These are phyloP conservation scores for Calonectria leucothoes DNA, from an alignment of 2,329 filamentous ascomycete species.

Conservation along the genomic window DNA sequence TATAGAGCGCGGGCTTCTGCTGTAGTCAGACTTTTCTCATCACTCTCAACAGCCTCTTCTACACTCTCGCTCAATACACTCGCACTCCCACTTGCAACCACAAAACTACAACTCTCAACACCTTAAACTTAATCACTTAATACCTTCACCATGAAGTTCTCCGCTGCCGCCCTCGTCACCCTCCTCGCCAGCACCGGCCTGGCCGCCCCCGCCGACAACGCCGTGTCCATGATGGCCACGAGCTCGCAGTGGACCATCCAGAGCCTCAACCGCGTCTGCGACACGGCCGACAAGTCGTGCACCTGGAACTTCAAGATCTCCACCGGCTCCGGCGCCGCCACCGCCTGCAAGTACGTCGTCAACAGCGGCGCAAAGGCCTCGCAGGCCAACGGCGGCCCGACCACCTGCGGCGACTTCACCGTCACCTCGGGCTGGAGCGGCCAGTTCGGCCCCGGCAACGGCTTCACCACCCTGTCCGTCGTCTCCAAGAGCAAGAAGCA, in stretches of 20 bases:
- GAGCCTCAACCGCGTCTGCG: slow-evolving; percentile 54
- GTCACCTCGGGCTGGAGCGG: slow-evolving; percentile 67
- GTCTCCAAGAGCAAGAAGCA: slow-evolving; percentile 54
- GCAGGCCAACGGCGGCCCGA: slow-evolving; percentile 50
- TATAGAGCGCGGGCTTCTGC: no score
- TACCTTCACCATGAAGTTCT: slow-evolving; percentile 56
- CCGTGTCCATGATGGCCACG: slow-evolving; percentile 55
- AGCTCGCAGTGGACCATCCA: slow-evolving; percentile 56
- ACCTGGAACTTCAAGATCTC: slow-evolving; percentile 58
- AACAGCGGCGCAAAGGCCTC: slow-evolving; percentile 47
- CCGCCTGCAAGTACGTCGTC: slow-evolving; percentile 43
- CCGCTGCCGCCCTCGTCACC: slow-evolving; percentile 51
- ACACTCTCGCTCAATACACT: slow-evolving; percentile 18
- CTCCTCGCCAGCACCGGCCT: slow-evolving; percentile 50
- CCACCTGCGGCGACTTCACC: slow-evolving; percentile 61
- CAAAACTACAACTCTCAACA: slow-evolving; percentile 2
- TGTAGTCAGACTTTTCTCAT: no score
- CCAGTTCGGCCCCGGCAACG: slow-evolving; percentile 63
- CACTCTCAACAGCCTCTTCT: slow-evolving; percentile 22
- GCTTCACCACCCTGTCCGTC: slow-evolving; percentile 66
- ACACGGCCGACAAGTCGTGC: slow-evolving; percentile 52
- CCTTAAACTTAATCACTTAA: slow-evolving; percentile 10
- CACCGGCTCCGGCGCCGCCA: slow-evolving; percentile 54
- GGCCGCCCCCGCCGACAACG: slow-evolving; percentile 48
- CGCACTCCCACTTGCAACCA: slow-evolving; percentile 13